Percentiles rank a stretch among this genome's conserved stretches.
phyloP scores from a whole-genome alignment of 768 basidiomycete genomes.

The Stropharia rugosoannulata region DNA sequence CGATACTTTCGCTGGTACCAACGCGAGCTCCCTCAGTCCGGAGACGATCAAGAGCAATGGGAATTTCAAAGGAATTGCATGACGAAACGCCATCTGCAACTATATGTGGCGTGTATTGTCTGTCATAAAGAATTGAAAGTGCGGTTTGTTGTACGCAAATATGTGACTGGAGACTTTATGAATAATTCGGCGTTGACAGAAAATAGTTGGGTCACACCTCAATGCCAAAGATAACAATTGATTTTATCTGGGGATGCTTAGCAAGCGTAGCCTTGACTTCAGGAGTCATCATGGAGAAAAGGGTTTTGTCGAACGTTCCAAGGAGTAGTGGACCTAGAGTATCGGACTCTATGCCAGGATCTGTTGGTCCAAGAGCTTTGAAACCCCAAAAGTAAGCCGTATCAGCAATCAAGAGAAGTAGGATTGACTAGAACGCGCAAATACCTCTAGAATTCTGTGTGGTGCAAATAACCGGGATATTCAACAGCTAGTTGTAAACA shows the following conservation, averaged over 20 bases:
- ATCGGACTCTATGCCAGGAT: constrained; percentile 55
- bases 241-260: constrained; percentile 45
- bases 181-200: neutral
- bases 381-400: neutral
- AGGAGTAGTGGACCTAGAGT: constrained; percentile 57
- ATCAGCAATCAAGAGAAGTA: neutral
- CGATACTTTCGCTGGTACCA: constrained; percentile 78
- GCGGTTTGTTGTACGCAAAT: constrained; percentile 88
- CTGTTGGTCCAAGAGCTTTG: constrained; percentile 67
- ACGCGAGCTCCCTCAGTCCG: constrained; percentile 74
- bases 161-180: constrained; percentile 58
- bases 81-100: constrained; percentile 86
- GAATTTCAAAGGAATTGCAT: constrained; percentile 77
- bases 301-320: constrained; percentile 70
- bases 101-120: constrained; percentile 54
- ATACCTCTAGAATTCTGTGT: constrained; percentile 83
- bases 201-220: constrained; percentile 52
- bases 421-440: neutral
- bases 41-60: constrained; percentile 68
- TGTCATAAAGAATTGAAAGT: constrained; percentile 56
- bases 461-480: constrained; percentile 74
- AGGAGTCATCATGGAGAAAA: constrained; percentile 84
- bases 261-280: constrained; percentile 56
- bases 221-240: constrained; percentile 82
- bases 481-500: constrained; percentile 43